Percentiles rank a stretch among this genome's conserved stretches.
Evolutionary conservation across 805 yeast species (phyloP).

Genomic region (Candida vartiovaarae): DNA sequence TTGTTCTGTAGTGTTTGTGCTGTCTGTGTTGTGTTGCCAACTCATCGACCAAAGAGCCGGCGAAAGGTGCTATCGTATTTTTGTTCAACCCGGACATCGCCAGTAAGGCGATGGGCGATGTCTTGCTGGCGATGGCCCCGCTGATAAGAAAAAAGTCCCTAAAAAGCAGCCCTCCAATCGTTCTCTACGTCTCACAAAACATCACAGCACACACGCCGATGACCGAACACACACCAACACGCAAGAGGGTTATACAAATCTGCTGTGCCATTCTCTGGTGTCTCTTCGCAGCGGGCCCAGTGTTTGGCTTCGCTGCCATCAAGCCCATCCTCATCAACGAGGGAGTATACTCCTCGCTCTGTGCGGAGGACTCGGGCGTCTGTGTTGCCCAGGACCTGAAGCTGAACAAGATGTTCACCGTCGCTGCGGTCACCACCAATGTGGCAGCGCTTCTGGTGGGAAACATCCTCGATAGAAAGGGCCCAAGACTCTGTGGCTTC

Average conservation of each 20-base stretch:
- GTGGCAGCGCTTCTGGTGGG: constrained; percentile 81
- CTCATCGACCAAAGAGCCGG: too few species aligned
- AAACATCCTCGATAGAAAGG: constrained; percentile 63
- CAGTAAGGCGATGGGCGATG: too few species aligned
- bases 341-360: constrained; percentile 64
- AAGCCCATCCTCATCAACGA: constrained; percentile 75
- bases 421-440: constrained; percentile 84
- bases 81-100: too few species aligned
- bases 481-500: constrained; percentile 75
- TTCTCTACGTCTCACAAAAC: too few species aligned
- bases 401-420: constrained; percentile 74
- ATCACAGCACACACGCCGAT: background rate
- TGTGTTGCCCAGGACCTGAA: constrained; percentile 80
- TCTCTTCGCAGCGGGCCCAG: constrained; percentile 84
- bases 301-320: constrained; percentile 93
- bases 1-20: too few species aligned
- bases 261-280: constrained; percentile 81
- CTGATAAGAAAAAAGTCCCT: too few species aligned
- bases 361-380: constrained; percentile 30
- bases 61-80: too few species aligned
- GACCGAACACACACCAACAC: constrained; percentile 3
- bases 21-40: too few species aligned
- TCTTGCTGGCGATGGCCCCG: too few species aligned
- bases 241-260: constrained; percentile 8
- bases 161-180: background rate